Percentiles rank a stretch among this genome's conserved stretches.
Conservation (phyloP, 75 land plant species). For the Azolla pinnata region DNA sequence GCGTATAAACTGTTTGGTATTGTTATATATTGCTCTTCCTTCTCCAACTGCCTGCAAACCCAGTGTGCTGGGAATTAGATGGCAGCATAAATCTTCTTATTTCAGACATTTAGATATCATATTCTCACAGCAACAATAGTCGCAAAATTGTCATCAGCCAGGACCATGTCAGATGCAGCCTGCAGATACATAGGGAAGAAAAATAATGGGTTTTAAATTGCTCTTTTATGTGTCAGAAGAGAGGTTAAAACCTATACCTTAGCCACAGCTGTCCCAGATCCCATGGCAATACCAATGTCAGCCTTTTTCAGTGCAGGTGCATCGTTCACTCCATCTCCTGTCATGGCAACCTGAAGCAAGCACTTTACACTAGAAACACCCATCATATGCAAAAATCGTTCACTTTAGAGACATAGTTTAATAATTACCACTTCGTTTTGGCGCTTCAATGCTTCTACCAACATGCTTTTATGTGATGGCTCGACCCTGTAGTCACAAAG, state of each 20-base stretch:
- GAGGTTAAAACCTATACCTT: constrained; percentile 43
- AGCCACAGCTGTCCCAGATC: constrained; percentile 98
- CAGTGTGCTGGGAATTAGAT: no score
- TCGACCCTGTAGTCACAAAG: constrained; percentile 60
- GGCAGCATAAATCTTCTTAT: no score
- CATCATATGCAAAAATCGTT: no score
- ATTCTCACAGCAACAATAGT: constrained; percentile 81
- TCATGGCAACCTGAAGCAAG: constrained; percentile 84
- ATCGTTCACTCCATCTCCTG: constrained; percentile 99
- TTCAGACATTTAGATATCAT: background rate
- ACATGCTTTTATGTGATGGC: constrained; percentile 93
- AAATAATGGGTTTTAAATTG: background rate
- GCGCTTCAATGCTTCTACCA: constrained; percentile 83
- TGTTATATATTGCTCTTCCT: constrained; percentile 94
- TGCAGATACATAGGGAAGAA: no score
- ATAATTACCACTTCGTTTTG: constrained; percentile 99
- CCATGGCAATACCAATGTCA: constrained; percentile 98
- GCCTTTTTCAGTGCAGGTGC: constrained; percentile 98
- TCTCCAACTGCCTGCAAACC: constrained; percentile 82
- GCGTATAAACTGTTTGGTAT: constrained; percentile 96
- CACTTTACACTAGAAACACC: no score
- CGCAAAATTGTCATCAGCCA: constrained; percentile 96
- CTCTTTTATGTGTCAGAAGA: background rate
- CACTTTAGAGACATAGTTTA: no score
- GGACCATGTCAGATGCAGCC: constrained; percentile 99